Base-by-base conservation (phyloP, 768 basidiomycete species). In the Lactarius deliciosus region DNA sequence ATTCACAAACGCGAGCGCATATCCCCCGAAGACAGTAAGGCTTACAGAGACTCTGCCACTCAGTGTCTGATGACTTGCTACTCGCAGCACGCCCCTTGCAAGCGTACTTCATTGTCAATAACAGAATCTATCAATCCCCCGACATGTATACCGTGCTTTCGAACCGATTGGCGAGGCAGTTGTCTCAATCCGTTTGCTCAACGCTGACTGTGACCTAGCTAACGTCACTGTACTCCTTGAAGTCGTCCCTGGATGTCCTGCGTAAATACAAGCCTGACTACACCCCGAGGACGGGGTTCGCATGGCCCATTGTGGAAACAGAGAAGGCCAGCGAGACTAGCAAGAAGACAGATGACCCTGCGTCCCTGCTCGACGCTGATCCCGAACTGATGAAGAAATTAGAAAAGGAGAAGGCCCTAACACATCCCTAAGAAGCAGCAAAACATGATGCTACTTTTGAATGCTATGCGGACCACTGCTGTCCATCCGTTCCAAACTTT, bases 1-100 rank as follows among this genome's bases (percentile, higher is more conserved):
- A 90, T 96, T 50, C 94, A 96, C 75, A 96, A 95, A 76, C 85
- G 92, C 67, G 89, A 94, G 68, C 83, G 94, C 41, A 70, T 91
- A 60, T 92, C 91, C 7, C 91, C 91, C 2, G 88, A 91, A 28
- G 87, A 94, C 83, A 90, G 94, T 92, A 60, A 68, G 84, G 73
- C 53, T 25, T 18, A 3, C 40, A 34, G 20, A 57, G 30, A 9
- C 53, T 22, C 16, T 25, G 30, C n/a, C 38, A 6, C 54, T 53
- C 53, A 59, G 60, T 60, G 25, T 72, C 59, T 32, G 22, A 66
- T 53, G 57, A 40, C 64, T 64, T 62, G 34, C 54, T 25, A n/a
- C 34, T 57, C 30, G 38, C n/a, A 74, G 94, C 89, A 57, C 83
- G 82, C 66, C 88, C 92, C 4, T 77, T 94, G 66, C 90, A 89